These are phyloP conservation scores for Tolypocladium album DNA, from an alignment of 2,329 filamentous ascomycete species.

Conservation along the genomic window DNA sequence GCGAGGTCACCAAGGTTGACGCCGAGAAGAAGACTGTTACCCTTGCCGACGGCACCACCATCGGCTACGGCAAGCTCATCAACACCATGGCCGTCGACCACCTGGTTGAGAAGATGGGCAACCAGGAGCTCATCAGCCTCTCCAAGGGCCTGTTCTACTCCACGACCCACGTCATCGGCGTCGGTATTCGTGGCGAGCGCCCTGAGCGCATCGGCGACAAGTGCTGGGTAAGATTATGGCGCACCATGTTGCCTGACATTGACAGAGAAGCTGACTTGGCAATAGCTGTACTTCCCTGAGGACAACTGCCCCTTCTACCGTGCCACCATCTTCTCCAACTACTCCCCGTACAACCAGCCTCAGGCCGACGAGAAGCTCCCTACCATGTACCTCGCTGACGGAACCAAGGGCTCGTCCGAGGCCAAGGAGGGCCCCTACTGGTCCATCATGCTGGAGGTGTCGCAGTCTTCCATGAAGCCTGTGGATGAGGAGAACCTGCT, in stretches of 20 bases:
- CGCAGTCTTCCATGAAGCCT: constrained; percentile 90
- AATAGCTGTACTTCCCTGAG: constrained; percentile 90
- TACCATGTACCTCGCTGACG: constrained; percentile 76
- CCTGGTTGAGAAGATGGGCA: constrained; percentile 76
- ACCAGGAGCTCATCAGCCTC: constrained; percentile 71
- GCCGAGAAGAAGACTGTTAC: constrained; percentile 74
- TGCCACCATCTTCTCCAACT: constrained; percentile 99
- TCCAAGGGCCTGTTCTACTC: constrained; percentile 95
- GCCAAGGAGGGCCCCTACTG: constrained; percentile 90
- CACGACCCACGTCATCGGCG: constrained; percentile 92
- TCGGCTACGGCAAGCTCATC: constrained; percentile 86
- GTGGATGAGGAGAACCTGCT: constrained; percentile 79
- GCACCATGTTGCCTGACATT: neutral
- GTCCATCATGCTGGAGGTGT: constrained; percentile 99
- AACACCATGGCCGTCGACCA: constrained; percentile 94
- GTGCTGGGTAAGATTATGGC: constrained; percentile 64
- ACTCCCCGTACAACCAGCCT: constrained; percentile 97
- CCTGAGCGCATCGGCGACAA: constrained; percentile 97
- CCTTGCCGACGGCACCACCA: constrained; percentile 72
- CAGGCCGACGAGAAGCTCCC: constrained; percentile 71
- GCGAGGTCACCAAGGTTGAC: constrained; percentile 77
- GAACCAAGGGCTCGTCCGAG: constrained; percentile 64
- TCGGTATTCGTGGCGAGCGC: constrained; percentile 82
- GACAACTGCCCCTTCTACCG: constrained; percentile 99
- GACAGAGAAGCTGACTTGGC: neutral